Conservation (phyloP, 495 filamentous ascomycete species). For the Cenococcum geophilum region DNA sequence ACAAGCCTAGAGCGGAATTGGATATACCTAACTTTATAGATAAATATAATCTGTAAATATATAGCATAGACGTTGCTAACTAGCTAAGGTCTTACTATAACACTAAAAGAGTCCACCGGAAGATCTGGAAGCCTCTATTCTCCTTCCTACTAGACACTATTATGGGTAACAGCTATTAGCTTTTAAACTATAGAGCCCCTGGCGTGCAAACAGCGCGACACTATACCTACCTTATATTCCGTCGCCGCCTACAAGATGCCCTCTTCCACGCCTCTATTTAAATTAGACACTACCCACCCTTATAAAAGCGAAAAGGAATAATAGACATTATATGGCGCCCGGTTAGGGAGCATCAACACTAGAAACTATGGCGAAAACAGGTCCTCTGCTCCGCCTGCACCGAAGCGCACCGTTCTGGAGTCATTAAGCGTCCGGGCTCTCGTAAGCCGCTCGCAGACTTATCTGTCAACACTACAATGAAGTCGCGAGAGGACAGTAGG, state of each 20-base stretch:
- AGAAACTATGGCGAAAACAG: neutral
- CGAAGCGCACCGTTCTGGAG: neutral
- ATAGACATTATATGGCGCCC: neutral
- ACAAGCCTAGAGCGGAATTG: too few relatives aligned
- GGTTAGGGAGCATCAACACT: neutral
- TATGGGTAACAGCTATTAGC: too few relatives aligned
- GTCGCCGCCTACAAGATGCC: neutral
- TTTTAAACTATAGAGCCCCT: neutral
- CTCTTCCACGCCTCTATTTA: too few relatives aligned
- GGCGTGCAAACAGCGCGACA: neutral
- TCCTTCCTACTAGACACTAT: neutral
- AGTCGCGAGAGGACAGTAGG: neutral
- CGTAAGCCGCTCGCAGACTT: neutral
- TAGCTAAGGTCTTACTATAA: too few relatives aligned
- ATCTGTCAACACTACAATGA: neutral
- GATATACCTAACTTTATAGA: too few relatives aligned
- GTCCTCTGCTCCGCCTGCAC: neutral
- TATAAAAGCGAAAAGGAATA: neutral
- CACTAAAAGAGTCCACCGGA: neutral
- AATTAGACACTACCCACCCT: neutral
- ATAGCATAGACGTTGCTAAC: too few relatives aligned
- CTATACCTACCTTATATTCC: neutral
- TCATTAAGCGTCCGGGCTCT: neutral
- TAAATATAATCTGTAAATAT: too few relatives aligned
- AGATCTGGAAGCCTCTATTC: neutral